Conservation (phyloP, 2,329 filamentous ascomycete species). For the Neonectria neomacrospora region DNA sequence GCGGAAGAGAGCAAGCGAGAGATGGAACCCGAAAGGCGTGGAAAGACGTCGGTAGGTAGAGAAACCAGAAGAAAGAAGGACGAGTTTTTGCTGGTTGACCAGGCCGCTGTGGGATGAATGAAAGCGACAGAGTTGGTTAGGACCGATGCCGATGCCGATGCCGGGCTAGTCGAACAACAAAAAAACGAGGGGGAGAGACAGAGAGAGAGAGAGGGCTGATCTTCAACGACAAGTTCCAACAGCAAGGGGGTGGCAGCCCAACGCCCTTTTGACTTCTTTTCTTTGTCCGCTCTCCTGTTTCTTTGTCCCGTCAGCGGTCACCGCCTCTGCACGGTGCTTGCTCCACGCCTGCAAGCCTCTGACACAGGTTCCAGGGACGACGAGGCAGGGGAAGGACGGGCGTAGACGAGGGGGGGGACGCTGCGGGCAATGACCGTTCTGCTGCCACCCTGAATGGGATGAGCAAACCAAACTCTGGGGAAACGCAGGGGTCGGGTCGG, state of each 20-base stretch:
- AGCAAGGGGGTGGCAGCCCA: slow-evolving; percentile 17
- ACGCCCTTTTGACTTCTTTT: slow-evolving; percentile 20
- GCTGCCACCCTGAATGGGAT: slow-evolving; percentile 5
- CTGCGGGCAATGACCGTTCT: slow-evolving; percentile 4
- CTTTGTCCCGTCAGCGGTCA: slow-evolving; percentile 29
- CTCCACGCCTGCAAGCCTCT: slow-evolving; percentile 31
- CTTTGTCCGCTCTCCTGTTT: slow-evolving; percentile 14
- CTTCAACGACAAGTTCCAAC: slow-evolving; percentile 1
- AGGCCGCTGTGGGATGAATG: background rate
- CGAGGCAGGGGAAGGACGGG: slow-evolving; percentile 36
- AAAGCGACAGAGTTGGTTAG: background rate
- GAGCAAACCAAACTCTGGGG: slow-evolving; percentile 35
- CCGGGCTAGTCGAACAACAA: background rate
- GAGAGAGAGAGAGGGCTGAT: background rate
- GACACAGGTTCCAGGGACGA: slow-evolving; percentile 36
- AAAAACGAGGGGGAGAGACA: background rate
- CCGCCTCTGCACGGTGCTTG: slow-evolving; percentile 36
- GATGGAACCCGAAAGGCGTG: background rate
- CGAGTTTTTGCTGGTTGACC: background rate
- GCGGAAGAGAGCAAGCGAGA: background rate
- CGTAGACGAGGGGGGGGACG: background rate
- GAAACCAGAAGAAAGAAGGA: slow-evolving; percentile 15
- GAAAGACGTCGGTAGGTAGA: slow-evolving; percentile 6
- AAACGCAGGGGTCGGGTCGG: slow-evolving; percentile 18
- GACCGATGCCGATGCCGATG: background rate